Conservation (phyloP, 768 basidiomycete genomes). For the Naganishia vishniacii region DNA sequence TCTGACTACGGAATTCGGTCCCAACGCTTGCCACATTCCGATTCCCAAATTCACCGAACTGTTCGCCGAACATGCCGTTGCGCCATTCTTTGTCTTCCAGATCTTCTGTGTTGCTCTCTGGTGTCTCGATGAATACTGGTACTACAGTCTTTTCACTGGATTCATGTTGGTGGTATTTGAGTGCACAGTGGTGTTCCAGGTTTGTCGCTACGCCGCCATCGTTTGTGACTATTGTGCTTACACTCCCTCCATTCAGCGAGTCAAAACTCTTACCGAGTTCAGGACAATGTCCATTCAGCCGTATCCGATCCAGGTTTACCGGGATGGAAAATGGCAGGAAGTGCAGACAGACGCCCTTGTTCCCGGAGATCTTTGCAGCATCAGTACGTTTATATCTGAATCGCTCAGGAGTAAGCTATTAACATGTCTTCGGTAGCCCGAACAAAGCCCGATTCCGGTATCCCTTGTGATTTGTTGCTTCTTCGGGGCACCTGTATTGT, state of each 20-base stretch:
- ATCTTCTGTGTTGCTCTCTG: conserved; percentile 95
- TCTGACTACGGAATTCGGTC: conserved; percentile 68
- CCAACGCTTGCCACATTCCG: conserved; percentile 94
- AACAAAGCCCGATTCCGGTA: conserved; percentile 67
- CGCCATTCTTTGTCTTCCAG: conserved; percentile 99
- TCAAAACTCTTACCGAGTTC: conserved; percentile 88
- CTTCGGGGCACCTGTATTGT: conserved; percentile 89
- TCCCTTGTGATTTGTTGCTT: conserved; percentile 91
- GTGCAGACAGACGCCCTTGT: conserved; percentile 80
- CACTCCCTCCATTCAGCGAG: conserved; percentile 57
- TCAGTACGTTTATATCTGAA: conserved; percentile 50
- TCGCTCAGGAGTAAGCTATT: not conserved
- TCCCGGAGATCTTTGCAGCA: conserved; percentile 81
- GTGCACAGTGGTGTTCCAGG: conserved; percentile 98
- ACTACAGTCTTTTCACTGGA: conserved; percentile 89
- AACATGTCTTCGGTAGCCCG: conserved; percentile 42
- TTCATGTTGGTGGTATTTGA: conserved; percentile 99
- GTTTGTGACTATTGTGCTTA: not conserved
- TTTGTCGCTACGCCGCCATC: conserved; percentile 48
- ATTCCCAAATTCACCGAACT: conserved; percentile 89
- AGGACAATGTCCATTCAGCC: conserved; percentile 92
- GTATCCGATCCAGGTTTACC: conserved; percentile 74
- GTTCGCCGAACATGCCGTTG: conserved; percentile 91
- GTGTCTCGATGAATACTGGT: conserved; percentile 99
- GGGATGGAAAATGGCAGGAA: conserved; percentile 70